These are phyloP conservation scores for Colletotrichum sp. DNA, from an alignment of 2,329 filamentous ascomycete species.

Conservation along the genomic window DNA sequence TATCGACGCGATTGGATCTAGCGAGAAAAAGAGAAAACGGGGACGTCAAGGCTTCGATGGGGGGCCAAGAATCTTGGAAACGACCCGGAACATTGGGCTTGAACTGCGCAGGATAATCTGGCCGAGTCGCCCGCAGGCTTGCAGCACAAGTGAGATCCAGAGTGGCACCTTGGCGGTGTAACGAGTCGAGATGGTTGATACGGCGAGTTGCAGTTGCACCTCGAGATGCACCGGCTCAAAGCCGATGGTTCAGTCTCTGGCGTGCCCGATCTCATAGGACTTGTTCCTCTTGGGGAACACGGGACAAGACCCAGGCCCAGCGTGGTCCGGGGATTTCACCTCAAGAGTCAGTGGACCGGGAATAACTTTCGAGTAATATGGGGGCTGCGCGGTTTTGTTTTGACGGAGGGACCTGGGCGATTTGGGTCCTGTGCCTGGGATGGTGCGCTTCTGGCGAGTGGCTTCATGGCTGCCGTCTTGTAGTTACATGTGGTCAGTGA, in stretches of 20 bases:
- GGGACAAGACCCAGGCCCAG: not conserved
- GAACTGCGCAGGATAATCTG: constrained; percentile 6
- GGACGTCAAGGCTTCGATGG: not conserved
- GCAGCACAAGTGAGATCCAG: constrained; percentile 11
- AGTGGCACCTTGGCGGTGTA: constrained; percentile 17
- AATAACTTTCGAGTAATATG: not conserved
- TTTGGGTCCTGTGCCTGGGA: not conserved
- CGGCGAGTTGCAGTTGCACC: not conserved
- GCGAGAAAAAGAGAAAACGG: not conserved
- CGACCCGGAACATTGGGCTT: not conserved
- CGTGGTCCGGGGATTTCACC: not conserved
- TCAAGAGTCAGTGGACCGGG: constrained; percentile 1
- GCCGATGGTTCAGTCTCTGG: not conserved
- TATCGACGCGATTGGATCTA: not conserved
- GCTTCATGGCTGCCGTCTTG: not conserved
- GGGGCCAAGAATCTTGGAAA: constrained; percentile 17
- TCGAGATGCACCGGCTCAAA: not conserved
- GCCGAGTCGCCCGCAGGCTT: constrained; percentile 9
- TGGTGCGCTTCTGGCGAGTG: not conserved
- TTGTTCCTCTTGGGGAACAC: not conserved
- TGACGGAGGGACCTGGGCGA: not conserved
- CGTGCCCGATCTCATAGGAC: not conserved
- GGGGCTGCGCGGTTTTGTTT: constrained; percentile 7
- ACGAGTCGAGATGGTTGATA: constrained; percentile 1
- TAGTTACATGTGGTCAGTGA: not conserved